Evolutionary conservation across 2,329 filamentous ascomycete genomes (phyloP).

Genomic region (Trichoderma sp.): DNA sequence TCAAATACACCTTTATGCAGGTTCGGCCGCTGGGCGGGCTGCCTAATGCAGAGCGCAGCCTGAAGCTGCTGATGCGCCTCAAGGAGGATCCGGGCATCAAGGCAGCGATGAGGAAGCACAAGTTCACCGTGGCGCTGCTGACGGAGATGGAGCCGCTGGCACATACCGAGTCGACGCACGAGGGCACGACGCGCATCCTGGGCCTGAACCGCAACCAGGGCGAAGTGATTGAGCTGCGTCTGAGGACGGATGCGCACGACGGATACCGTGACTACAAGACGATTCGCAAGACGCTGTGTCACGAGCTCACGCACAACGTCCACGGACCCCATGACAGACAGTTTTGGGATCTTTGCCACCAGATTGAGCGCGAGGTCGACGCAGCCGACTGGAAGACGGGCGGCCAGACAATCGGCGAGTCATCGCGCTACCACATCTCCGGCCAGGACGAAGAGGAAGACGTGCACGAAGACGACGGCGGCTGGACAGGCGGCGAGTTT

Average conservation of each 20-base stretch:
- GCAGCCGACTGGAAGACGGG: conserved; percentile 74
- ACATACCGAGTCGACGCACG: conserved; percentile 71
- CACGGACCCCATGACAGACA: conserved; percentile 78
- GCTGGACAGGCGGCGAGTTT: conserved; percentile 79
- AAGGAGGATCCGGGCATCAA: conserved; percentile 84
- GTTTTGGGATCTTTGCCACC: conserved; percentile 87
- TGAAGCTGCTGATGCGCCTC: conserved; percentile 72
- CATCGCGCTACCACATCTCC: conserved; percentile 60
- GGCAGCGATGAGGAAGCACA: conserved; percentile 78
- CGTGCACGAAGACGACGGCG: conserved; percentile 67
- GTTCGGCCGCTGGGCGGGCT: conserved; percentile 76
- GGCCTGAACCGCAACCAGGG: conserved; percentile 87
- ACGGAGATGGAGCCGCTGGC: conserved; percentile 93
- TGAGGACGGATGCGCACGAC: conserved; percentile 92
- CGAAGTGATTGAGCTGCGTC: conserved; percentile 84
- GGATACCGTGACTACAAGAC: conserved; percentile 92
- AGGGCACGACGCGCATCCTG: conserved; percentile 72
- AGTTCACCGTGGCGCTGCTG: conserved; percentile 80
- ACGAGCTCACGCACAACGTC: conserved; percentile 93
- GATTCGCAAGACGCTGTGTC: conserved; percentile 88
- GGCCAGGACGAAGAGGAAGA: conserved; percentile 46
- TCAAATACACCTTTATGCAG: conserved; percentile 77
- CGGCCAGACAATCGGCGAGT: conserved; percentile 66
- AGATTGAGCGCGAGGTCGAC: conserved; percentile 86
- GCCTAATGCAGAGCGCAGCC: conserved; percentile 70